Evolutionary conservation across 352 stramenopile genomes (phyloP).

Genomic region (Phytopythium ostracodes): DNA sequence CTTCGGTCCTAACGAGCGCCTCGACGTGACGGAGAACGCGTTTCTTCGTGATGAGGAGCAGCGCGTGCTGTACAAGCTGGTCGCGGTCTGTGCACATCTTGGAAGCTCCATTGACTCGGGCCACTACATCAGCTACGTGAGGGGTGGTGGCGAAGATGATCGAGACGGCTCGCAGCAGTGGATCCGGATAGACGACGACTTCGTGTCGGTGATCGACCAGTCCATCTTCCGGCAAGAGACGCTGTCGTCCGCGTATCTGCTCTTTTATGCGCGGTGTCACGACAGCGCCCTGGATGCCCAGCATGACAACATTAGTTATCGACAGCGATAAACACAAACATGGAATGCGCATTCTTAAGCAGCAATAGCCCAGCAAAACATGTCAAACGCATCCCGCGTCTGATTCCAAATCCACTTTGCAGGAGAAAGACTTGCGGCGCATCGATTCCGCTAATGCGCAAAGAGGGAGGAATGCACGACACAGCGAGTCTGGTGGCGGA

Average conservation of each 20-base stretch:
- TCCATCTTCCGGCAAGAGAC: constrained; percentile 44
- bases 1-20: constrained; percentile 21
- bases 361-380: background rate
- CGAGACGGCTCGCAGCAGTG: constrained; percentile 24
- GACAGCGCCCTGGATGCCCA: background rate
- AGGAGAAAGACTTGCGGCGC: constrained; percentile 8
- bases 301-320: background rate
- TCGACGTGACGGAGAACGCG: constrained; percentile 65
- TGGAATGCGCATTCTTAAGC: background rate
- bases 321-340: background rate
- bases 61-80: constrained; percentile 45
- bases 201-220: constrained; percentile 45
- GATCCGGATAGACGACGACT: constrained; percentile 72
- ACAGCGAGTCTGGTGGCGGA: background rate
- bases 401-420: background rate
- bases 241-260: constrained; percentile 55
- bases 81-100: constrained; percentile 72
- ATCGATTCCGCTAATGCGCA: background rate
- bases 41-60: constrained; percentile 51
- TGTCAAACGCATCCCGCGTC: background rate
- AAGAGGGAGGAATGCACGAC: background rate
- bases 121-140: constrained; percentile 74
- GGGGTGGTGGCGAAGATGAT: background rate
- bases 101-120: constrained; percentile 54
- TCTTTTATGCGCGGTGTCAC: constrained; percentile 55